Percentiles rank a stretch among this genome's conserved stretches.
Conservation (phyloP, 139 green algal genomes). For the Dunaliella primolecta region DNA sequence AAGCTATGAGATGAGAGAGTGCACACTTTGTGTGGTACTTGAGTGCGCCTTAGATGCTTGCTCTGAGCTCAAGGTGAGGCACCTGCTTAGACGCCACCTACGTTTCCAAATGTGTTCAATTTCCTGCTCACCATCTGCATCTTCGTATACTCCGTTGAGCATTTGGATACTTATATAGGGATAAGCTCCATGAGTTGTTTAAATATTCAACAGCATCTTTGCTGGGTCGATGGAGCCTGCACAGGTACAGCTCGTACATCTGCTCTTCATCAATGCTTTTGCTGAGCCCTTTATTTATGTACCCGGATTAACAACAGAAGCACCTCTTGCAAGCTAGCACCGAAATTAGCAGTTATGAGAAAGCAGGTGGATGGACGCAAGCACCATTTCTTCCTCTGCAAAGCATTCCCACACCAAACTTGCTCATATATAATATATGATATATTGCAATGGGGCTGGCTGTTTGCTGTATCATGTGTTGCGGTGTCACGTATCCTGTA, state of each 20-base stretch:
- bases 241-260: no score
- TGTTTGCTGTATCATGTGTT: background rate
- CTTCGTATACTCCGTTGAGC: no score
- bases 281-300: no score
- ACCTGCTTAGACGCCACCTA: background rate
- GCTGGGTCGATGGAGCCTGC: no score
- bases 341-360: background rate
- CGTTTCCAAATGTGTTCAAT: background rate
- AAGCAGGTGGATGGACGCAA: background rate
- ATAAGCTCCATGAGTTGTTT: no score
- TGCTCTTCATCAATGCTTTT: no score
- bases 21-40: background rate
- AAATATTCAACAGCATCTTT: no score
- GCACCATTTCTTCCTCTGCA: background rate
- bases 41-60: background rate
- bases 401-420: background rate
- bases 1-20: background rate
- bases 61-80: background rate
- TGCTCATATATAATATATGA: background rate
- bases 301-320: background rate
- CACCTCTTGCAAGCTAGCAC: background rate
- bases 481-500: background rate
- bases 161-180: no score
- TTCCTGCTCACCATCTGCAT: no score
- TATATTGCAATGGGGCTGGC: background rate